phyloP scores from a whole-genome alignment of 768 basidiomycete genomes.

The Suillus paluster region DNA sequence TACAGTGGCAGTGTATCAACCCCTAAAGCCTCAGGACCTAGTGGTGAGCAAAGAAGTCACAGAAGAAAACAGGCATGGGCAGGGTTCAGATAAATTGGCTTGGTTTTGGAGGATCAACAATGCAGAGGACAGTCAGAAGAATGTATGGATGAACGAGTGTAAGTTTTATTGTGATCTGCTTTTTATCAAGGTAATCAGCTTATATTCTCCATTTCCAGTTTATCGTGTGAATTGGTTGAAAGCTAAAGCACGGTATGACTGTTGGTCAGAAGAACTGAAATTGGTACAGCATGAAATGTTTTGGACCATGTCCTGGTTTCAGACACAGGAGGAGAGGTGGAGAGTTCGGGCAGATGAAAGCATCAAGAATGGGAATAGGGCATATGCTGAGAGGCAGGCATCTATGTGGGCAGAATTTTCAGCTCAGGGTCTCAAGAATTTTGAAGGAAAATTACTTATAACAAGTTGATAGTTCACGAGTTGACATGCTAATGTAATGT shows the following conservation, averaged over 20 bases:
- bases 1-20: neutral
- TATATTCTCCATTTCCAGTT: neutral
- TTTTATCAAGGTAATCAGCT: too few species aligned
- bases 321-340: neutral
- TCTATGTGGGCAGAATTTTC: neutral
- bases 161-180: too few species aligned
- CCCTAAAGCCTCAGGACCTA: conserved; percentile 4
- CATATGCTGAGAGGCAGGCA: conserved; percentile 1
- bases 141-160: too few species aligned
- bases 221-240: neutral
- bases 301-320: conserved; percentile 19
- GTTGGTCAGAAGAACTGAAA: conserved; percentile 15
- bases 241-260: too few species aligned
- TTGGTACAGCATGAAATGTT: conserved; percentile 20
- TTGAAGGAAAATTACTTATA: conserved; percentile 1
- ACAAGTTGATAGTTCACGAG: neutral
- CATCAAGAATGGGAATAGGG: neutral
- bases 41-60: conserved; percentile 12
- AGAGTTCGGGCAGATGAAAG: neutral
- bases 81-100: conserved; percentile 9
- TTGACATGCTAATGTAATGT: neutral
- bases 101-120: conserved; percentile 1
- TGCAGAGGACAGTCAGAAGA: too few species aligned
- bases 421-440: neutral
- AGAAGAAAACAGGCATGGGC: conserved; percentile 14